Conservation (phyloP, 2,329 filamentous ascomycete species). For the Grosmannia huntii region DNA sequence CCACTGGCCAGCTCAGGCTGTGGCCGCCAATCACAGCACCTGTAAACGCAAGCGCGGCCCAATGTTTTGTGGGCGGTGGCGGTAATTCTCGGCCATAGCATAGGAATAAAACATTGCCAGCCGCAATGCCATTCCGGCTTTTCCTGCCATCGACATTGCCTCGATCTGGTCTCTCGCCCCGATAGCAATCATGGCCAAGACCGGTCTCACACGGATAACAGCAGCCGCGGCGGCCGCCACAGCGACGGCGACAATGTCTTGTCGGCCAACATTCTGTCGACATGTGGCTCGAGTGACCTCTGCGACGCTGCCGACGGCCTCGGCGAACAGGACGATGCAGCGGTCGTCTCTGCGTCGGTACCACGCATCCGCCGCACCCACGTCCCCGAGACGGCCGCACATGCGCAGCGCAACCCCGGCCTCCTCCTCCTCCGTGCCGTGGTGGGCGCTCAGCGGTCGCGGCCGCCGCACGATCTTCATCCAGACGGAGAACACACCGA, state of each 20-base stretch:
- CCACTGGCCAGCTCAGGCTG: background rate
- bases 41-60: background rate
- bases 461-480: conserved; percentile 78
- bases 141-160: background rate
- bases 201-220: conserved; percentile 11
- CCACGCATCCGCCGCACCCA: conserved; percentile 2
- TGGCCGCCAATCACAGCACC: background rate
- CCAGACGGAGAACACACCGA: conserved; percentile 89
- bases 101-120: background rate
- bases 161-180: background rate
- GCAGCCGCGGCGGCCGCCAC: conserved; percentile 10
- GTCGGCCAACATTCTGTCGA: conserved; percentile 11
- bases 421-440: conserved; percentile 13
- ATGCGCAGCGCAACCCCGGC: background rate
- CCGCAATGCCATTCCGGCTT: background rate
- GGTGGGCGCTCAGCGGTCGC: conserved; percentile 11
- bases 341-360: background rate
- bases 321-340: background rate
- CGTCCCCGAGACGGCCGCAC: conserved; percentile 15
- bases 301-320: conserved; percentile 3
- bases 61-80: background rate
- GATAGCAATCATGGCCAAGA: conserved; percentile 14
- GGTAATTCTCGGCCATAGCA: background rate
- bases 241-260: conserved; percentile 4
- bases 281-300: conserved; percentile 5